A percentile compares a stretch with the other conserved stretches of the same genome.
These are phyloP conservation scores for Solanum chiquidenum DNA, from an alignment of 257 asterid species.

Conservation along the genomic window DNA sequence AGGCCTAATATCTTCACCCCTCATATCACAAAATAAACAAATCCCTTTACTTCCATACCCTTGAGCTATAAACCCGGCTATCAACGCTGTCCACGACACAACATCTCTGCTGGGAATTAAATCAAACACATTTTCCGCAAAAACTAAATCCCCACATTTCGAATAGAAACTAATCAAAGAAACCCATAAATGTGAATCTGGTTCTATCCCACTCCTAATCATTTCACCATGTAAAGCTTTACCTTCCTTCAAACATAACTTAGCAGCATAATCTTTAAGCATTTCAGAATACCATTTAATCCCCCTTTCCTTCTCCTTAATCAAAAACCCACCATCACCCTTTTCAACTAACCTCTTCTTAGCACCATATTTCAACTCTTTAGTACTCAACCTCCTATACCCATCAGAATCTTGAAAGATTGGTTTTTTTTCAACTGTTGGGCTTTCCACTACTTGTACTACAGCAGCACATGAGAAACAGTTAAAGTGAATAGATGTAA, in stretches of 20 bases:
- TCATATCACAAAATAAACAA: slow-evolving; percentile 56
- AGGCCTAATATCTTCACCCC: slow-evolving; percentile 49
- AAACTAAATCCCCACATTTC: slow-evolving; percentile 46
- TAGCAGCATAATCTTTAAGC: slow-evolving; percentile 40
- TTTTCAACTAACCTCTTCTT: background rate
- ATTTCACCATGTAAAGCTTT: slow-evolving; percentile 52
- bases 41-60: slow-evolving; percentile 44
- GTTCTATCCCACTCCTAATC: slow-evolving; percentile 36
- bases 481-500: slow-evolving; percentile 2
- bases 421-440: background rate
- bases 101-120: slow-evolving; percentile 51
- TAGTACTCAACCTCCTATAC: background rate
- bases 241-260: slow-evolving; percentile 38
- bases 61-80: slow-evolving; percentile 71
- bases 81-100: slow-evolving; percentile 71
- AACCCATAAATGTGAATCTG: slow-evolving; percentile 59
- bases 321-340: slow-evolving; percentile 2
- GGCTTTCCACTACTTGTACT: background rate
- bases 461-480: slow-evolving; percentile 24
- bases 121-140: slow-evolving; percentile 32
- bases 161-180: slow-evolving; percentile 67
- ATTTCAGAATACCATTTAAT: slow-evolving; percentile 49
- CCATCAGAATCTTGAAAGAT: background rate
- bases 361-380: slow-evolving; percentile 7
- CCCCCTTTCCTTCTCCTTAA: slow-evolving; percentile 2